A percentile compares a stretch with the other conserved stretches of the same genome.
phyloP scores from a whole-genome alignment of 305 asterid genomes.

The Coffea humblotiana region DNA sequence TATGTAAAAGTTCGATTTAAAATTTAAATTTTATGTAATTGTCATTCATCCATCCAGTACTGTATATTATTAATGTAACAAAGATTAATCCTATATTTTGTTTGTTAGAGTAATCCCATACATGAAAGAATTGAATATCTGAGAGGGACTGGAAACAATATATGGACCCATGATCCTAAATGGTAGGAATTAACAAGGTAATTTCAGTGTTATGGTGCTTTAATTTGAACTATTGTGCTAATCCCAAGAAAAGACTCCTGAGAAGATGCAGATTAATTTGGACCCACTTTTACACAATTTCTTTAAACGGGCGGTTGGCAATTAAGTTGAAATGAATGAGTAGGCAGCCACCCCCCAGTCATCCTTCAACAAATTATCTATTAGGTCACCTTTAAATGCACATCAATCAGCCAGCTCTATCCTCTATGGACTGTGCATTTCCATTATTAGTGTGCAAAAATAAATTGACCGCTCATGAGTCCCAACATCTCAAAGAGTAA shows the following conservation, averaged over 20 bases:
- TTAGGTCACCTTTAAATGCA: not conserved
- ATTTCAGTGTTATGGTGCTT: not conserved
- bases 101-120: too few relatives aligned
- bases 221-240: not conserved
- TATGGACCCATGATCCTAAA: not conserved
- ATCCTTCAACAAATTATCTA: not conserved
- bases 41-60: too few relatives aligned
- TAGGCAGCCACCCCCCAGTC: not conserved
- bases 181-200: not conserved
- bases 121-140: too few relatives aligned
- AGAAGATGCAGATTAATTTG: not conserved
- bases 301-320: not conserved
- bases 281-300: not conserved
- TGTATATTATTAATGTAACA: too few relatives aligned
- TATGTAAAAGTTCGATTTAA: too few relatives aligned
- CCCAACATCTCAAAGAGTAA: too few relatives aligned
- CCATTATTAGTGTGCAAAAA: too few relatives aligned
- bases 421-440: too few relatives aligned
- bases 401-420: not conserved
- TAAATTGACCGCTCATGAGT: too few relatives aligned
- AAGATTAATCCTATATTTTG: too few relatives aligned
- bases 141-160: too few relatives aligned
- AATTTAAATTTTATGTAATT: too few relatives aligned
- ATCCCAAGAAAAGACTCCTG: not conserved
- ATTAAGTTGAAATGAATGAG: not conserved